phyloP scores from a whole-genome alignment of 768 basidiomycete genomes.

The Pleurotus giganteus region DNA sequence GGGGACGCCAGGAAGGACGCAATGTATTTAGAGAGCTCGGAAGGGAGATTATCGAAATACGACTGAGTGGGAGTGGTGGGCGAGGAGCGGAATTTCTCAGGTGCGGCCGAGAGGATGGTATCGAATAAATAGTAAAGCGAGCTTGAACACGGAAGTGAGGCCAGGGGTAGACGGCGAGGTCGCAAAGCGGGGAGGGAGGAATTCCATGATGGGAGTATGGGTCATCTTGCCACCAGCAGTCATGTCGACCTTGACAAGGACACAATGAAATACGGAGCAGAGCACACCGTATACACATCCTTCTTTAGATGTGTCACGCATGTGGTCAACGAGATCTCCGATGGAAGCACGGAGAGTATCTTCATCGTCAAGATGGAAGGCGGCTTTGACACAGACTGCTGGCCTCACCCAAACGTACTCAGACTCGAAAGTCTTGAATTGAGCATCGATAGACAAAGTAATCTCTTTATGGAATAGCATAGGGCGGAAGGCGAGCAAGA shows the following conservation, averaged over 20 bases:
- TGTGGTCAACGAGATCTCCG: not conserved
- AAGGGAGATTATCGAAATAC: no score
- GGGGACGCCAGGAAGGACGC: no score
- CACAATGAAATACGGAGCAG: constrained; percentile 21
- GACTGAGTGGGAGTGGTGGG: no score
- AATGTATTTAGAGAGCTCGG: no score
- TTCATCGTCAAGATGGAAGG: not conserved
- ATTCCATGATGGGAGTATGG: constrained; percentile 16
- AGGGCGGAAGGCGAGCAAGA: not conserved
- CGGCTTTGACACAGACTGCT: not conserved
- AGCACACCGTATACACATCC: constrained; percentile 11
- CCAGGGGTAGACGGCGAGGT: constrained; percentile 15
- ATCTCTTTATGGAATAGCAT: not conserved
- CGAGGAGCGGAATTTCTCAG: no score
- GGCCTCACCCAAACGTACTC: not conserved
- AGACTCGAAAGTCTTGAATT: not conserved
- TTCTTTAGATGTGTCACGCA: not conserved
- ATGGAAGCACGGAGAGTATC: not conserved
- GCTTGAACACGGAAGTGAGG: constrained; percentile 12
- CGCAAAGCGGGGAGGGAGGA: constrained; percentile 17
- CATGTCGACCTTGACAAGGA: constrained; percentile 14
- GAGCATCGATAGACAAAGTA: not conserved
- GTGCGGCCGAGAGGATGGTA: no score
- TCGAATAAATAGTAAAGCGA: not conserved
- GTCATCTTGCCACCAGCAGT: constrained; percentile 9